Percentiles rank a stretch among this genome's conserved stretches.
phyloP scores from a whole-genome alignment of 139 green algal genomes.

The Spirogloea muscicola region DNA sequence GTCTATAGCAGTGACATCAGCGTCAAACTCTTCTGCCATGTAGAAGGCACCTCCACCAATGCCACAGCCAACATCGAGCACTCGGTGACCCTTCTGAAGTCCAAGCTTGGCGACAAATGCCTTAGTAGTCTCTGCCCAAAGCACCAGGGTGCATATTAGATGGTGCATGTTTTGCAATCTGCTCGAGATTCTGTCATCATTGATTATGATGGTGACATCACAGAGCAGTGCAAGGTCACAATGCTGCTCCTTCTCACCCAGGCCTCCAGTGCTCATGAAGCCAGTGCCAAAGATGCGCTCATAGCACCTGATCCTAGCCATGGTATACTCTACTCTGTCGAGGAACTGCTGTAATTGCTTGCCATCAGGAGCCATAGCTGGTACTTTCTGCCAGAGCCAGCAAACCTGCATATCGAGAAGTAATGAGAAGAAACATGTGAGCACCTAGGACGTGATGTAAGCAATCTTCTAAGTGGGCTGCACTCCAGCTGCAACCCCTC shows the following conservation, averaged over 20 bases:
- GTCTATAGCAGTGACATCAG: conserved; percentile 75
- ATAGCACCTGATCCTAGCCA: conserved; percentile 66
- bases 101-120: conserved; percentile 59
- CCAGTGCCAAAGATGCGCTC: conserved; percentile 73
- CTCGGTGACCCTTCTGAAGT: conserved; percentile 59
- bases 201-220: no score
- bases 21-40: conserved; percentile 59
- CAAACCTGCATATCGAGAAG: conserved; percentile 49
- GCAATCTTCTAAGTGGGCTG: no score
- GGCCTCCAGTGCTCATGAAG: conserved; percentile 72
- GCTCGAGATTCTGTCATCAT: no score
- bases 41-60: conserved; percentile 64
- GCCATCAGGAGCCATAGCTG: no score
- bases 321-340: conserved; percentile 67
- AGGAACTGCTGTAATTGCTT: conserved; percentile 63
- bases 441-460: no score
- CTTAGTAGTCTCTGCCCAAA: conserved; percentile 37
- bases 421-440: no score
- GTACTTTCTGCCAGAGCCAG: conserved; percentile 62
- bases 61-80: conserved; percentile 79
- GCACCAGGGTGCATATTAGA: no score
- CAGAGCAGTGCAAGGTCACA: no score
- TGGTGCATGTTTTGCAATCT: no score
- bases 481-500: no score
- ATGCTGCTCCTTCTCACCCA: no score